Percentiles rank a stretch among this genome's conserved stretches.
These are phyloP conservation scores for Aspergillus carlsbadensis DNA, from an alignment of 495 filamentous ascomycete species.

Conservation along the genomic window DNA sequence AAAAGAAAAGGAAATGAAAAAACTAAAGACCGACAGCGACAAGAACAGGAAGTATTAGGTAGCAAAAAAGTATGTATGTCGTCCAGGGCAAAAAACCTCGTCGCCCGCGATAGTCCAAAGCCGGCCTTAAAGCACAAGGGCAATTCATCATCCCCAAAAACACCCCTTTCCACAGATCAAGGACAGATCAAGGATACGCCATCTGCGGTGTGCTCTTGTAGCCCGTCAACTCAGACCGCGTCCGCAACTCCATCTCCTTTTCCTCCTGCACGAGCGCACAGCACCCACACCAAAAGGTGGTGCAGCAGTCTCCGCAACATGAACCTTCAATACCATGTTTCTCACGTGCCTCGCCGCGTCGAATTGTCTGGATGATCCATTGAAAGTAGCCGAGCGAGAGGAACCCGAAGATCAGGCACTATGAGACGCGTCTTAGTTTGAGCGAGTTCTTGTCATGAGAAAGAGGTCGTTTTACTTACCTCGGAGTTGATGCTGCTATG, in stretches of 20 bases:
- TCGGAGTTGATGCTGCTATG: conserved; percentile 43
- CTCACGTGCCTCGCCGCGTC: conserved; percentile 52
- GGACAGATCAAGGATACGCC: conserved; percentile 4
- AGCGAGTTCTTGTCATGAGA: background rate
- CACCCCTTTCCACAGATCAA: too few species aligned
- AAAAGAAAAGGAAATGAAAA: too few species aligned
- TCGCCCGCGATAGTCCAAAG: too few species aligned
- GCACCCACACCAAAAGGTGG: conserved; percentile 45
- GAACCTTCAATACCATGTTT: conserved; percentile 51
- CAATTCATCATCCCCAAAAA: too few species aligned
- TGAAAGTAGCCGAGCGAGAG: conserved; percentile 29
- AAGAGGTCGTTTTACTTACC: conserved; percentile 29
- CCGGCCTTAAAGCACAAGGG: too few species aligned
- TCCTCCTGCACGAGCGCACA: conserved; percentile 56
- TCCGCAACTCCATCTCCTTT: conserved; percentile 43
- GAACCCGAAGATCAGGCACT: conserved; percentile 19
- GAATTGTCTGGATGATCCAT: conserved; percentile 46
- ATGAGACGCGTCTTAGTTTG: background rate
- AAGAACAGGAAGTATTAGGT: too few species aligned
- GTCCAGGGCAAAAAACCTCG: too few species aligned
- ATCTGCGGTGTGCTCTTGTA: conserved; percentile 16
- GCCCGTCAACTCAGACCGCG: conserved; percentile 12
- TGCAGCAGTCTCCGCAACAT: conserved; percentile 48
- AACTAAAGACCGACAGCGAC: too few species aligned
- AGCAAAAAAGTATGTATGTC: too few species aligned